Base-by-base conservation (phyloP, 1,139 yeast species). In the Geotrichum citri-aurantii region DNA sequence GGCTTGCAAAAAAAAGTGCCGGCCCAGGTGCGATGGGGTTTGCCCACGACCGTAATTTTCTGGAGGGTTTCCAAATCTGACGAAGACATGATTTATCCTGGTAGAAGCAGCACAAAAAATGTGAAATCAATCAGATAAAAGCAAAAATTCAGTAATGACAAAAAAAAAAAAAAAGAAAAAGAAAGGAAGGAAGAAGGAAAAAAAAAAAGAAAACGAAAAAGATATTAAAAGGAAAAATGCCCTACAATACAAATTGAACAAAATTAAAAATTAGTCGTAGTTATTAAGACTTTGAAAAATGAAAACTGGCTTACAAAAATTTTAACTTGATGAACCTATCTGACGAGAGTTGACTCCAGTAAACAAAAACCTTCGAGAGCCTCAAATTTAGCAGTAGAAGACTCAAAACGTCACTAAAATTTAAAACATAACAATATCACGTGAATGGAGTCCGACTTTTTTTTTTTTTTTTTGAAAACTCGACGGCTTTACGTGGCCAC, bases 1-100 rank as follows among this genome's bases (percentile, higher is more conserved):
- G 98, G 97, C 59, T 76, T 78, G 69, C 96, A 86, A 48, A 75
- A 70, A 72, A 88, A 91, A 8, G 97, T 92, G 27, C 90, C 88
- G 0, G 98, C 98, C 98, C 98, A 93, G 52, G 97, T 92, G 57
- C 77, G 72, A 68, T 86, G 92, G 29, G 56, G 48, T 46, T 54
- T 57, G 19, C 57, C 59, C 31, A n/a, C 46, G 23, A 56, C 55
- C 5, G 59, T 56, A 6, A 48, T 58, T 76, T 64, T 50, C 75
- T 52, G 63, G 75, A 75, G 51, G 77, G 74, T 26, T 79, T 76
- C 52, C 48, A 52, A 24, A 55, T 55, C 53, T 14, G 48, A 23
- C 31, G 19, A 14, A 17, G 47, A 17, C 51, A 46, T 53, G 27
- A 14, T 33, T 23, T 44, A 17, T 33, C 57, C 46, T 33, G 17